Conservation (phyloP, 441 rosid species). For the Pelargonium myrrhifolium region DNA sequence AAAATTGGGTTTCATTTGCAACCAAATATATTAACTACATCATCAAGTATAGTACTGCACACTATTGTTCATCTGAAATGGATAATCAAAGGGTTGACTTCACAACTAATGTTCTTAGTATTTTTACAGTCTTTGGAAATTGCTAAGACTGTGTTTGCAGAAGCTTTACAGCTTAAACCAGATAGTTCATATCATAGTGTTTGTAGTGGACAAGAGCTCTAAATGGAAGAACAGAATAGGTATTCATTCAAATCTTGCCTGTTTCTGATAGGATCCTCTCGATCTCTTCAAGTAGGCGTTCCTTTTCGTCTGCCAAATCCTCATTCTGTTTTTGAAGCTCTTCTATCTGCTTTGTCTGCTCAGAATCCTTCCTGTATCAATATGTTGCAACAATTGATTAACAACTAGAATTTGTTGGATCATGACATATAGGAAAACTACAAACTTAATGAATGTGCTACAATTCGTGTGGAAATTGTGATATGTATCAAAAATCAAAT, state of each 20-base stretch:
- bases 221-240: not conserved
- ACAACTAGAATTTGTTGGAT: not conserved
- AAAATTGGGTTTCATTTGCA: not conserved
- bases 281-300: conserved; percentile 60
- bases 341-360: conserved; percentile 67
- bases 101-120: not conserved
- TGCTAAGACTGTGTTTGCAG: not conserved
- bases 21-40: not conserved
- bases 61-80: not conserved
- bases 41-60: not conserved
- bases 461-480: too few relatives aligned
- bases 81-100: not conserved
- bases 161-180: not conserved
- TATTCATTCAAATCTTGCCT: conserved; percentile 22
- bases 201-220: not conserved
- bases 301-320: conserved; percentile 52
- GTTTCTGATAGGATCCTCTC: conserved; percentile 46
- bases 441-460: not conserved
- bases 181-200: not conserved
- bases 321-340: conserved; percentile 64
- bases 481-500: too few relatives aligned
- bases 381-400: conserved; percentile 2
- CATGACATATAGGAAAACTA: not conserved
- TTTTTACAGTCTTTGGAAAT: not conserved
- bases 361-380: conserved; percentile 60